Evolutionary conservation across 805 yeast genomes (phyloP), one percentile per base, ranked within the genome.

Genomic region (Komagataella populi): DNA sequence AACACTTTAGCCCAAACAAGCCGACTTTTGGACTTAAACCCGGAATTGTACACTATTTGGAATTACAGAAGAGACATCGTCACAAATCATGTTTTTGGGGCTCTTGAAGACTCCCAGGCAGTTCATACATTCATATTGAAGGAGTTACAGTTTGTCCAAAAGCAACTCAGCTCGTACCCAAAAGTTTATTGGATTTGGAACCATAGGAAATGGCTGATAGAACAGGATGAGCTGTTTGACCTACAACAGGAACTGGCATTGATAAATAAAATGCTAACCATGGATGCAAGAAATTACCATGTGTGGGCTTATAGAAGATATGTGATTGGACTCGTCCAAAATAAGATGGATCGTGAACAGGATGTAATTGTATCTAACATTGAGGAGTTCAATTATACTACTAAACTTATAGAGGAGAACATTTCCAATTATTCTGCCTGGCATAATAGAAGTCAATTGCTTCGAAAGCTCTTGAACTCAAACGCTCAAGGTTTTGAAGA

Each of bases 161-260:
- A 63, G 0, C 77, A 80, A 56, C 66, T 93, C 57, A 77, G 76
- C 51, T 66, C 72, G 52, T 82, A 67, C 56, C 98, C 99, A 1
- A 93, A 93, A 63, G 87, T 90, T 45, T 93, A 93, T 62, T 93
- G 98, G 96, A 82, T 93, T 10, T 93, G 98, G 97, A 85, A 83
- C 58, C 97, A 93, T 63, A 72, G 99, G 44, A 68, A 77, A 8
- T 93, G 99, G 98, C 76, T 85, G 47, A 65, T 91, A 45, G 73
- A 77, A 43, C 62, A 70, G 17, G 76, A 78, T 39, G 57, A 60
- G 0, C 30, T 50, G 44, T 78, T 83, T 8, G 67, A 82, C 51
- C 23, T 45, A 7, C n/a, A 45, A 7, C 47, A 45, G 47, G 99
- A 93, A 63, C 66, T 93, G 59, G 71, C 65, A 1, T 72, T 89